Evolutionary conservation across 495 filamentous ascomycete genomes (phyloP).

Genomic region (Penicillium goetzii): DNA sequence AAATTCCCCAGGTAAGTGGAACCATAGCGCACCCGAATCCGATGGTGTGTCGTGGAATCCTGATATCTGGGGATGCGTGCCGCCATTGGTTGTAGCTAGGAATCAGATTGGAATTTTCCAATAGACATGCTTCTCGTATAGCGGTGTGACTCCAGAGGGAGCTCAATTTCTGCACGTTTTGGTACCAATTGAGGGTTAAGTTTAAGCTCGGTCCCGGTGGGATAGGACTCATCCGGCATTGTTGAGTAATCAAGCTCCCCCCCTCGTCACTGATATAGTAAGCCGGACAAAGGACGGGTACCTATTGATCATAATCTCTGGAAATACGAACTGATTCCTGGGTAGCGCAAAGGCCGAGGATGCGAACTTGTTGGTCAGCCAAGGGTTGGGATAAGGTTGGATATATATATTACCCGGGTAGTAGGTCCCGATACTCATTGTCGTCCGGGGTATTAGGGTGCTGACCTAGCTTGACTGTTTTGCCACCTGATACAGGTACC

Average conservation of each 20-base stretch:
- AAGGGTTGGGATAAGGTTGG: neutral
- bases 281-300: neutral
- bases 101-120: neutral
- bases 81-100: neutral
- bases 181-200: neutral
- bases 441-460: neutral
- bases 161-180: neutral
- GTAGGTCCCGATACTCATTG: too few relatives aligned
- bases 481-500: neutral
- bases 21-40: neutral
- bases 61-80: neutral
- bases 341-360: neutral
- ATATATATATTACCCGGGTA: neutral
- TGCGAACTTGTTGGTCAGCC: neutral
- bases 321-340: neutral
- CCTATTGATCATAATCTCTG: too few relatives aligned
- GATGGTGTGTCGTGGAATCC: neutral
- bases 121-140: neutral
- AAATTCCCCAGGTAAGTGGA: conserved; percentile 5
- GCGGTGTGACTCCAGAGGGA: neutral
- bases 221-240: neutral
- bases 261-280: neutral
- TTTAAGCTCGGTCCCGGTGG: neutral
- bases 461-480: neutral
- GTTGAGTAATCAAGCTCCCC: conserved; percentile 1